A percentile compares a stretch with the other conserved stretches of the same genome.
Conservation (phyloP, 768 basidiomycete genomes). For the Pulveroboletus sp. region DNA sequence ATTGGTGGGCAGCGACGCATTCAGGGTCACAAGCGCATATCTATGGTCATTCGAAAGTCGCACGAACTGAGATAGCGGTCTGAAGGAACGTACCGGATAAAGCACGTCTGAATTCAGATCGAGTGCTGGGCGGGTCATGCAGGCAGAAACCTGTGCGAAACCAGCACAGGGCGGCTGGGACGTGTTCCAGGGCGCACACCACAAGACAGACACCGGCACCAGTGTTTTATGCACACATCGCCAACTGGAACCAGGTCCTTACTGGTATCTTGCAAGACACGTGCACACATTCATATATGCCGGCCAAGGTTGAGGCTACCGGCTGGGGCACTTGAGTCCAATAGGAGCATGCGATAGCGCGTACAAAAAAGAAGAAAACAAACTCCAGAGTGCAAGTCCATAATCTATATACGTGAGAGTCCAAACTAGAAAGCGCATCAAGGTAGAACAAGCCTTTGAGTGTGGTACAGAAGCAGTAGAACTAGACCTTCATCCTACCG, state of each 20-base stretch:
- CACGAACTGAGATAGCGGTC: neutral
- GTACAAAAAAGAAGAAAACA: conserved; percentile 17
- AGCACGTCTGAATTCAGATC: neutral
- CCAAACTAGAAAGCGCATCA: conserved; percentile 20
- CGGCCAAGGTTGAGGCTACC: neutral
- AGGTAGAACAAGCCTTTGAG: conserved; percentile 7
- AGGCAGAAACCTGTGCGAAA: conserved; percentile 12
- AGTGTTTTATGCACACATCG: neutral
- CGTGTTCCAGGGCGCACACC: neutral
- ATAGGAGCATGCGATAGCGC: conserved; percentile 16
- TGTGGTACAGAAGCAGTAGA: conserved; percentile 2
- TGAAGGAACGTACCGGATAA: conserved; percentile 6
- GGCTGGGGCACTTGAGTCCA: conserved; percentile 6
- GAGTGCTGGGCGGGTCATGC: conserved; percentile 4
- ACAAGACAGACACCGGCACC: neutral
- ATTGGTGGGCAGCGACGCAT: neutral
- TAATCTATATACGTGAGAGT: conserved; percentile 27
- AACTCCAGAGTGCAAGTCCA: conserved; percentile 26
- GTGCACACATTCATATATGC: neutral
- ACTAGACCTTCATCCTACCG: conserved; percentile 22
- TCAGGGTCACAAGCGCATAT: conserved; percentile 1
- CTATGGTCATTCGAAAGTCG: conserved; percentile 3
- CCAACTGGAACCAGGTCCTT: neutral
- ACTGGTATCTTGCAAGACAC: conserved; percentile 6
- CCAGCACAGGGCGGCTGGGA: neutral